phyloP scores from a whole-genome alignment of 1,284 basidiomycete genomes.

The Sutorius eximius region DNA sequence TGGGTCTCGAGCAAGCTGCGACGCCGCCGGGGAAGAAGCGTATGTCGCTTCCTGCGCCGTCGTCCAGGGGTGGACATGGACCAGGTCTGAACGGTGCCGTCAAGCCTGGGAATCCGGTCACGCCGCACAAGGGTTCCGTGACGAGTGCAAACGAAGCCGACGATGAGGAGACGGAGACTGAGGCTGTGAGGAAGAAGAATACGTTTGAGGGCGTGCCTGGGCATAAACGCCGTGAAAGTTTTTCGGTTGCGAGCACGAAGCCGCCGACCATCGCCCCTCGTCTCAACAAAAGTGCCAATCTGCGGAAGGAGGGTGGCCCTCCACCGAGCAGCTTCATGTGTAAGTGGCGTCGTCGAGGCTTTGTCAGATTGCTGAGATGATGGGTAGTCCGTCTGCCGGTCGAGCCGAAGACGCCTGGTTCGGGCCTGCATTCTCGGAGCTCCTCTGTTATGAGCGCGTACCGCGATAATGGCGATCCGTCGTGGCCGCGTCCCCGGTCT shows the following conservation, averaged over 20 bases:
- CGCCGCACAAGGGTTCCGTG: constrained; percentile 12
- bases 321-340: constrained; percentile 68
- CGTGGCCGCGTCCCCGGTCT: constrained; percentile 25
- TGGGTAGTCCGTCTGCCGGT: constrained; percentile 43
- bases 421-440: constrained; percentile 41
- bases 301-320: constrained; percentile 49
- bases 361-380: constrained; percentile 1
- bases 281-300: constrained; percentile 65
- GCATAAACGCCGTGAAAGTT: constrained; percentile 73
- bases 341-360: constrained; percentile 34
- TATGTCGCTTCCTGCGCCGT: constrained; percentile 19
- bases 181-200: constrained; percentile 27
- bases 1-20: constrained; percentile 47
- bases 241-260: constrained; percentile 61
- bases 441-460: constrained; percentile 37
- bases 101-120: neutral
- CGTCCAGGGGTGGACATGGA: constrained; percentile 6
- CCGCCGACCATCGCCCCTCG: constrained; percentile 65
- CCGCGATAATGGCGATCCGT: constrained; percentile 14
- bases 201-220: constrained; percentile 79
- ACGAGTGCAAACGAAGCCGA: constrained; percentile 31
- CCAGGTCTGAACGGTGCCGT: constrained; percentile 4
- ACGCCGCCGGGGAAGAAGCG: constrained; percentile 37
- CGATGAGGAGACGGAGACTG: constrained; percentile 36
- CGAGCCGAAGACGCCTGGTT: constrained; percentile 41